These are phyloP conservation scores for Eucalyptus cloeziana DNA, from an alignment of 345 rosid genomes.

Conservation along the genomic window DNA sequence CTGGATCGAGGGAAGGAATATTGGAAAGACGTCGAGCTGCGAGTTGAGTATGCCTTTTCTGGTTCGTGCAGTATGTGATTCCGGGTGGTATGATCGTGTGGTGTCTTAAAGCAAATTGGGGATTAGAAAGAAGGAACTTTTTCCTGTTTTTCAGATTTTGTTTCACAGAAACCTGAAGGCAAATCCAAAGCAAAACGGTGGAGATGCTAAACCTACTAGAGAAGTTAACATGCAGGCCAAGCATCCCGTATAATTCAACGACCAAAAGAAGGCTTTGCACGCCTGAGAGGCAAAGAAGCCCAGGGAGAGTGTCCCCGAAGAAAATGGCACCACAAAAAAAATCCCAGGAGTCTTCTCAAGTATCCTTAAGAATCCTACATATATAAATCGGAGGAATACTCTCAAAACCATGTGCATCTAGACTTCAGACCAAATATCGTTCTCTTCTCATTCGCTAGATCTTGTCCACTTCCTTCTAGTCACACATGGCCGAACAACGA, in stretches of 20 bases:
- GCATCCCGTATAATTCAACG: not conserved
- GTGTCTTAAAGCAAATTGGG: not conserved
- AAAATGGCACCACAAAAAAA: not conserved
- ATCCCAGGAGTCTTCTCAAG: conserved; percentile 14
- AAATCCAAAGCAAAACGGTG: not conserved
- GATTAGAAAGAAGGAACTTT: not conserved
- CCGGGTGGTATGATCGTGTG: not conserved
- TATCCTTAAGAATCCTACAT: conserved; percentile 11
- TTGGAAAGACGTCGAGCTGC: not conserved
- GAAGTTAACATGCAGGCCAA: conserved; percentile 19
- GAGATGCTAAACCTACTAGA: conserved; percentile 10
- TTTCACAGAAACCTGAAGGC: not conserved
- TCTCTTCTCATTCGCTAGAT: not conserved
- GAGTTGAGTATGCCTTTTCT: not conserved
- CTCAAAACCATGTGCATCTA: not conserved
- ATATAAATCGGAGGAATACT: not conserved
- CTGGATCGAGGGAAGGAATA: not conserved
- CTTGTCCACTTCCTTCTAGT: not conserved
- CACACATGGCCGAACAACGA: conserved; percentile 26
- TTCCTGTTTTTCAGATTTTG: not conserved
- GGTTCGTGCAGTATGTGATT: not conserved
- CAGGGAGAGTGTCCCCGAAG: conserved; percentile 1
- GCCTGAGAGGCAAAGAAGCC: conserved; percentile 8
- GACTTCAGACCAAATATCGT: not conserved
- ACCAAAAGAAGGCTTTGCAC: not conserved